Percentiles rank a stretch among this genome's conserved stretches.
phyloP scores from a whole-genome alignment of 2,329 filamentous ascomycete genomes.

The Penicillium glabrum region DNA sequence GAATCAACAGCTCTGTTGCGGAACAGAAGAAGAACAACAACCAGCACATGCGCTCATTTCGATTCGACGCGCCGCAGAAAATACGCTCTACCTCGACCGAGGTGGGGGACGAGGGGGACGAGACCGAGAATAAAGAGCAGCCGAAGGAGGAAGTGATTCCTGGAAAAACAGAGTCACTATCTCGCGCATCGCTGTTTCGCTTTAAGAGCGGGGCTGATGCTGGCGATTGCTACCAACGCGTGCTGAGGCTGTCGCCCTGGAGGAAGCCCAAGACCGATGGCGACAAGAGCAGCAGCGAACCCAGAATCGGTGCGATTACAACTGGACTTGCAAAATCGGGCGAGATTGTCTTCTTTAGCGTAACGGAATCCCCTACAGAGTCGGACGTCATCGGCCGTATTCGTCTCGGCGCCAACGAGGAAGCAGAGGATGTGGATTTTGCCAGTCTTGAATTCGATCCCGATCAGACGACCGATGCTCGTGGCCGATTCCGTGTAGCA shows the following conservation, averaged over 20 bases:
- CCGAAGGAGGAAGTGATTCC: constrained; percentile 21
- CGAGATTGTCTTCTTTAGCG: constrained; percentile 79
- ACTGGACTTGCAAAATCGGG: constrained; percentile 73
- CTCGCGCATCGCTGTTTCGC: constrained; percentile 54
- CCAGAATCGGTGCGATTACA: constrained; percentile 73
- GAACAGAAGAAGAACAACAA: constrained; percentile 76
- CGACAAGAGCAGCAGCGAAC: constrained; percentile 44
- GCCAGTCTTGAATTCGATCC: constrained; percentile 28
- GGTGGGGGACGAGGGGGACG: constrained; percentile 15
- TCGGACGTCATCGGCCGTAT: constrained; percentile 57
- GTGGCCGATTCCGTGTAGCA: constrained; percentile 63
- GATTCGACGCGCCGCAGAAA: constrained; percentile 56
- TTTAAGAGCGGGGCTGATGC: constrained; percentile 31
- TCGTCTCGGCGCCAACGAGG: constrained; percentile 49
- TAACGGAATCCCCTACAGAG: constrained; percentile 54
- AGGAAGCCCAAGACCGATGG: constrained; percentile 16
- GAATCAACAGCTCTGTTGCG: constrained; percentile 76
- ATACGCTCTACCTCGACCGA: not conserved
- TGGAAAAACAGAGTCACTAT: constrained; percentile 46
- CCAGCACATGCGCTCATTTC: constrained; percentile 77
- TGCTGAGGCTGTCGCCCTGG: constrained; percentile 58
- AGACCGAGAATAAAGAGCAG: constrained; percentile 16
- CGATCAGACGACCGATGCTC: constrained; percentile 10
- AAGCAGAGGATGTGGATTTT: constrained; percentile 51
- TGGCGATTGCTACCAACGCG: constrained; percentile 59